These are phyloP conservation scores for Alternaria consortialis DNA, from an alignment of 2,329 filamentous ascomycete species.

Conservation along the genomic window DNA sequence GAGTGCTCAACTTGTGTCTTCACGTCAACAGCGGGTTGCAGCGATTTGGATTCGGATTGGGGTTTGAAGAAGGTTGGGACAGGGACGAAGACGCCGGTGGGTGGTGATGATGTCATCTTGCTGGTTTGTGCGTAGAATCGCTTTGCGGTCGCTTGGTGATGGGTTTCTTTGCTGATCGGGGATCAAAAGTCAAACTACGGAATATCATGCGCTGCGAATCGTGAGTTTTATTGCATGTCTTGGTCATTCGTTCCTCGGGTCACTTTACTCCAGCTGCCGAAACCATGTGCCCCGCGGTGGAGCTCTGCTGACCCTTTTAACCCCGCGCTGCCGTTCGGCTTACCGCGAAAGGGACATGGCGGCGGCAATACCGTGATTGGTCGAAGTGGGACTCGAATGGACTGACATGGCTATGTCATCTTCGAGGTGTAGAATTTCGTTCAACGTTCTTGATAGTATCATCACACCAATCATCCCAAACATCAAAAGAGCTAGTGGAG, in stretches of 20 bases:
- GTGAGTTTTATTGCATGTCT: conserved; percentile 12
- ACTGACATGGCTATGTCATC: background rate
- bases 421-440: background rate
- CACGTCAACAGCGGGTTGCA: conserved; percentile 65
- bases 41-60: conserved; percentile 53
- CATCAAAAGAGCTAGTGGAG: background rate
- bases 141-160: background rate
- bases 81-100: conserved; percentile 51
- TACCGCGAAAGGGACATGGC: conserved; percentile 17
- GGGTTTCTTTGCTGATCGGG: background rate
- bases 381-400: background rate
- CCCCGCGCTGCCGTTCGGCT: conserved; percentile 41
- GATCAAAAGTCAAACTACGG: background rate
- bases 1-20: conserved; percentile 67
- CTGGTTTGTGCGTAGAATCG: conserved; percentile 17
- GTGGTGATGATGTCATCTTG: conserved; percentile 41
- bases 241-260: conserved; percentile 33
- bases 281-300: conserved; percentile 30
- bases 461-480: too few relatives aligned
- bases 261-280: conserved; percentile 38
- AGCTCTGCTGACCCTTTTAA: conserved; percentile 25
- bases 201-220: background rate
- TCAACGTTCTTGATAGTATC: background rate
- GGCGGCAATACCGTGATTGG: conserved; percentile 1
- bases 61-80: conserved; percentile 72